Evolutionary conservation across 1,284 basidiomycete genomes (phyloP).

Genomic region (Malassezia furfur): DNA sequence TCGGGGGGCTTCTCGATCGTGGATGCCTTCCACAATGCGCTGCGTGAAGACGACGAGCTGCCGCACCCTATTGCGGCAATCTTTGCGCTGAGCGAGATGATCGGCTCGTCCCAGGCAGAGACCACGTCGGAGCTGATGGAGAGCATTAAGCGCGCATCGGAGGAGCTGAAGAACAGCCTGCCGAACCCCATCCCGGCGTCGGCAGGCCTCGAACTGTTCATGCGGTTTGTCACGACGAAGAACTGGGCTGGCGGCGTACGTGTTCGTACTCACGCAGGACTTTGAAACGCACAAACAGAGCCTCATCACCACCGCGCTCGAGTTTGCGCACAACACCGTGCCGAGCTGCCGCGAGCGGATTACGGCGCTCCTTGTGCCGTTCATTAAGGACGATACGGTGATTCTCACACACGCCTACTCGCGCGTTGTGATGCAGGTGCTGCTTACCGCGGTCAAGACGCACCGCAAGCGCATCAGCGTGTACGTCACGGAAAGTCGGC

Average conservation of each 20-base stretch:
- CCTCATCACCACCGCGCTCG: slow-evolving; percentile 65
- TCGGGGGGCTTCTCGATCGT: slow-evolving; percentile 30
- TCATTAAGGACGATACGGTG: slow-evolving; percentile 81
- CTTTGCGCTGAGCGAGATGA: slow-evolving; percentile 65
- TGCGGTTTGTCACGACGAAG: slow-evolving; percentile 73
- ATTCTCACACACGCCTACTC: slow-evolving; percentile 94
- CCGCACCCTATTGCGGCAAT: slow-evolving; percentile 81
- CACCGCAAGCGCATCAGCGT: slow-evolving; percentile 81
- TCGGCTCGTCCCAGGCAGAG: slow-evolving; percentile 66
- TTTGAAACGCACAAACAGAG: slow-evolving; percentile 72
- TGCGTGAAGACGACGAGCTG: slow-evolving; percentile 53
- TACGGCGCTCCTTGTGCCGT: slow-evolving; percentile 74
- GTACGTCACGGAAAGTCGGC: slow-evolving; percentile 90
- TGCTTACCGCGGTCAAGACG: slow-evolving; percentile 66
- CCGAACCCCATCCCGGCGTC: slow-evolving; percentile 74
- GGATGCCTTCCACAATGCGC: slow-evolving; percentile 27
- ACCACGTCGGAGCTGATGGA: slow-evolving; percentile 84
- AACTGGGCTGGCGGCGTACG: slow-evolving; percentile 70
- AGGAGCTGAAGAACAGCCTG: slow-evolving; percentile 58
- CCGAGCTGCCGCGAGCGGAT: slow-evolving; percentile 71
- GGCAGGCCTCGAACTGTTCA: slow-evolving; percentile 82
- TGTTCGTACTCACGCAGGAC: slow-evolving; percentile 50
- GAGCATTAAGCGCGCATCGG: slow-evolving; percentile 66
- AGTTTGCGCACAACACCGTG: slow-evolving; percentile 57
- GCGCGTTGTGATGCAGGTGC: slow-evolving; percentile 84